Conservation (phyloP, 2,329 filamentous ascomycete genomes). For the Dactylellina haptotyla region DNA sequence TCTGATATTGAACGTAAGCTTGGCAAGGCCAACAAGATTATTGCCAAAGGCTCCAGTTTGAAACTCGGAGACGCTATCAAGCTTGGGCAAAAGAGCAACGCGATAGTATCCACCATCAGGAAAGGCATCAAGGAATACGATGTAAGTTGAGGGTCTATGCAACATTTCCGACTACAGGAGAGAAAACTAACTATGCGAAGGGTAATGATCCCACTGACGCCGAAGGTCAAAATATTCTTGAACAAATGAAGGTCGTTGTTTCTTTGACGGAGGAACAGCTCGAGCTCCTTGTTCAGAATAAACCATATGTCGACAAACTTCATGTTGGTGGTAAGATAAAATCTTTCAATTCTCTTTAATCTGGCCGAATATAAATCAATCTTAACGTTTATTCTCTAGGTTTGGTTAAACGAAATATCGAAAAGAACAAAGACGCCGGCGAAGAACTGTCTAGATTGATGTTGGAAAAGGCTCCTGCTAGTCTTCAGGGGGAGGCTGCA, state of each 20-base stretch:
- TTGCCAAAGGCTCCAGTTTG: constrained; percentile 57
- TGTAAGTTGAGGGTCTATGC: constrained; percentile 27
- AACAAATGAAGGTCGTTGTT: constrained; percentile 56
- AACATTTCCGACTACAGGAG: no score
- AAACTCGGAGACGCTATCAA: constrained; percentile 58
- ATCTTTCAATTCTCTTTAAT: background rate
- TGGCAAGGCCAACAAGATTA: constrained; percentile 58
- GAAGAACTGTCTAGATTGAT: constrained; percentile 54
- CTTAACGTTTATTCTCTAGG: constrained; percentile 24
- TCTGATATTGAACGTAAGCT: constrained; percentile 58
- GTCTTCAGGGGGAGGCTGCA: constrained; percentile 55
- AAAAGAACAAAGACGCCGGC: constrained; percentile 53
- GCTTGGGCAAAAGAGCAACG: constrained; percentile 58
- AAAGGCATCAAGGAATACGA: constrained; percentile 58
- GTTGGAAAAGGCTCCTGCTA: constrained; percentile 55
- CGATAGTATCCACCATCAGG: constrained; percentile 58
- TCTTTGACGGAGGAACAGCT: constrained; percentile 57
- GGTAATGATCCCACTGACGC: constrained; percentile 53
- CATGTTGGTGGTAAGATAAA: constrained; percentile 2
- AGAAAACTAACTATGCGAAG: constrained; percentile 11
- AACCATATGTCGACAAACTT: constrained; percentile 36
- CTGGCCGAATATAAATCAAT: background rate
- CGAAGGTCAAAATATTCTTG: constrained; percentile 57
- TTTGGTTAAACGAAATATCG: constrained; percentile 57
- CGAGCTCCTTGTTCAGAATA: constrained; percentile 55